Base-by-base conservation (phyloP, 495 filamentous ascomycete genomes). In the Acidomyces sp. region DNA sequence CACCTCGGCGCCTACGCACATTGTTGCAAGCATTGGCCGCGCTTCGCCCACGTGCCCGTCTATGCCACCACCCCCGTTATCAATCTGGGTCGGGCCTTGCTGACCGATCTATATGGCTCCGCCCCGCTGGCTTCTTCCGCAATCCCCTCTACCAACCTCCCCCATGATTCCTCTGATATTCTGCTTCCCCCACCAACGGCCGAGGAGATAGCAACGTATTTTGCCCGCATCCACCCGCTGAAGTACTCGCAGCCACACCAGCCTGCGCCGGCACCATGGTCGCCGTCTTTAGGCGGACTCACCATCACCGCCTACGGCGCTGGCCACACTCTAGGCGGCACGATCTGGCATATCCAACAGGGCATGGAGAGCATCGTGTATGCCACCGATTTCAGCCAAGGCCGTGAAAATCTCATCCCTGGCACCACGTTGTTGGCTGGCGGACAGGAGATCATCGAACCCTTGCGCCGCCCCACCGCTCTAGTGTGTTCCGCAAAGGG, bases 311-410 rank as follows among this genome's bases (percentile, higher is more conserved):
- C 90, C 2, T 96, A 96, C 63, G 90, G 86, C 65, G 85, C 90
- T 20, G 92, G 90, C 22, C 88, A 94, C 56, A 93, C 87, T 0
- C 73, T 96, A 0, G 90, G 90, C 51, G 90, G 90, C 43, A 93
- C 90, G 19, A 93, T 99, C 61, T 99, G 90, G 90, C 88, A 96
- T 55, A 85, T 99, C 46, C 90, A 94, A 43, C 86, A 96, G 66
- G 86, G 86, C 1, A 71, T 95, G 56, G 90, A 99, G 56, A 93
- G 85, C 1, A 90, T 99, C 26, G 87, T 96, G 10, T 95, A 99
- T 49, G 88, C 92, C 1, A 80, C 94, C 11, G 88, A 96, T 52
- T 99, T 92, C 90, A 95, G 94, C 52, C 85, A 95, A 56, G 82
- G 77, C 9, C 71, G 84, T 34, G 90, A 99, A 59, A 92, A 93